phyloP scores from a whole-genome alignment of 441 rosid genomes.

The Euphorbia corollata region DNA sequence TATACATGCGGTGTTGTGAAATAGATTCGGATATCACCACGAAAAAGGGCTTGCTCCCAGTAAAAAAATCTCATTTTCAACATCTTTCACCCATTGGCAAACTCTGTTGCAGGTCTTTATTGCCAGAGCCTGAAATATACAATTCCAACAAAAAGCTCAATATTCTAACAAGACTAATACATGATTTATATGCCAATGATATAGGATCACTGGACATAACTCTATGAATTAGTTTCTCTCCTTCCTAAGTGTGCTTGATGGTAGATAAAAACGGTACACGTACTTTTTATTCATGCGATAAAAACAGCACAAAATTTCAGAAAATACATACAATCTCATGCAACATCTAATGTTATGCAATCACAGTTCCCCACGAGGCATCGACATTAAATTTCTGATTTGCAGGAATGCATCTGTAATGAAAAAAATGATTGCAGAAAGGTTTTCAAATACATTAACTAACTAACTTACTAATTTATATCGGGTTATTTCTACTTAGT shows the following conservation, averaged over 20 bases:
- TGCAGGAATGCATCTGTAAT: background rate
- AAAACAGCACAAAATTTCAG: too few species aligned
- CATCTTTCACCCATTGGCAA: constrained; percentile 90
- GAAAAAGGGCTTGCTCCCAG: constrained; percentile 98
- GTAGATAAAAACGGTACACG: too few species aligned
- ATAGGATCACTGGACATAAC: too few species aligned
- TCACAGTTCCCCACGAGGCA: too few species aligned
- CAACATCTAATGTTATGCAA: too few species aligned
- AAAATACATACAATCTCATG: too few species aligned
- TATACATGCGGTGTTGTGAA: constrained; percentile 28
- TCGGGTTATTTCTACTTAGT: too few species aligned
- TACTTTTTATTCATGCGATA: too few species aligned
- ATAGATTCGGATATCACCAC: constrained; percentile 50
- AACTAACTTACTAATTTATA: background rate
- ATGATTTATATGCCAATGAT: background rate
- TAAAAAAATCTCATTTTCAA: constrained; percentile 88
- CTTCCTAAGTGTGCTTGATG: background rate
- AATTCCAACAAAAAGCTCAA: constrained; percentile 12
- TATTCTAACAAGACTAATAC: background rate
- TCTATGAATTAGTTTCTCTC: background rate
- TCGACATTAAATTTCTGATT: background rate
- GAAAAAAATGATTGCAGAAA: background rate
- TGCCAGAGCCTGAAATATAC: constrained; percentile 57
- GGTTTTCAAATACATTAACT: too few species aligned
- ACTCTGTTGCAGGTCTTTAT: constrained; percentile 88